Evolutionary conservation across 2,329 filamentous ascomycete genomes (phyloP), one percentile per base, ranked within the genome.

Genomic region (Ophiostoma ulmi): DNA sequence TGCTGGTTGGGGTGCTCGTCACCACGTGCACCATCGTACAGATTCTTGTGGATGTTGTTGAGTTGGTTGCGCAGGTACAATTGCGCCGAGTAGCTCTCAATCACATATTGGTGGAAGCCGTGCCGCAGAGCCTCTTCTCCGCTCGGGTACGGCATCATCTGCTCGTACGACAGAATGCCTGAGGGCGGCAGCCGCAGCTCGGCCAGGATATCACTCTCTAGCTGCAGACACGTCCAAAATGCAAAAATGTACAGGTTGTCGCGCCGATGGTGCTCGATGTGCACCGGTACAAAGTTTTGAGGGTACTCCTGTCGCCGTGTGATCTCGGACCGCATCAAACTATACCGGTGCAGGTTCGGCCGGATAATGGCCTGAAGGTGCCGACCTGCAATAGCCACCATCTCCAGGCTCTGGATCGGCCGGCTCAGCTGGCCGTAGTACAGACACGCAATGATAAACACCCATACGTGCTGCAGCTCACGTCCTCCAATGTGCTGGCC

Each of bases 201-300:
- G 3, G 95, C 95, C 66, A 97, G 85, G 65, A 98, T 92, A 78
- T 98, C 94, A 79, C 93, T 93, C 71, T 72, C 74, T 26, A 70
- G 66, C 77, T 98, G 94, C 73, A 97, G 82, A 77, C 92, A 97
- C 8, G 94, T 95, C 94, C 94, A 98, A 76, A 94, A 97, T 0
- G 92, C 90, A 75, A 96, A 85, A 17, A 90, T 83, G 48, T 90
- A 83, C 71, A 90, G 83, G 76, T 93, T 92, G 75, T 89, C 86
- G 65, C 81, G 75, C 71, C 78, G 79, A 55, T 82, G 83, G 55
- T 79, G 80, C 39, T 83, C 52, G 5, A 63, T 7, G 52, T 26
- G 38, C 10, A 41, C 26, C 13, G 17, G 17, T 13, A 61, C 10
- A 4, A 38, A 13, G 52, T 69, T n/a, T 11, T 74, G 20, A 75